Conservation (phyloP, 768 basidiomycete species). For the Jaapia argillacea region DNA sequence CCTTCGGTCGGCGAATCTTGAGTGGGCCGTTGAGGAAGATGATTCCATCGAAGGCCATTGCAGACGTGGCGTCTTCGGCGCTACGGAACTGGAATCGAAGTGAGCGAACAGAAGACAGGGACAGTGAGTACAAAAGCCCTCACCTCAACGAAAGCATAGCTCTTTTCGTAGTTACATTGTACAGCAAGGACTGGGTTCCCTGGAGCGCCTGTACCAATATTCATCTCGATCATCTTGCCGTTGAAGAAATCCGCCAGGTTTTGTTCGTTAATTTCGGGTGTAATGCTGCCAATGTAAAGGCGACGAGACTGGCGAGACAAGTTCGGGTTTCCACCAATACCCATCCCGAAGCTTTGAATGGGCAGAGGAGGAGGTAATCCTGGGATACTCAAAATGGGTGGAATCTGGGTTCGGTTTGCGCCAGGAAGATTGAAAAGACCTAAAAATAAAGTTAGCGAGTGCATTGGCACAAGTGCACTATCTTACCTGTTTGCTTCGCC, state of each 20-base stretch:
- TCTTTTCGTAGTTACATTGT: conserved; percentile 97
- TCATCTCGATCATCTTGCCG: conserved; percentile 88
- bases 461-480: too few species aligned
- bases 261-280: conserved; percentile 88
- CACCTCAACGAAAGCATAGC: conserved; percentile 98
- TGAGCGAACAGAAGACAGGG: conserved; percentile 4
- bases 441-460: too few species aligned
- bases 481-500: conserved; percentile 92
- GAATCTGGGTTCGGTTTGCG: conserved; percentile 82
- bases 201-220: conserved; percentile 70
- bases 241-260: conserved; percentile 94
- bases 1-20: conserved; percentile 96
- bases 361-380: conserved; percentile 78
- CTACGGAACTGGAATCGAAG: conserved; percentile 72
- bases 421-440: conserved; percentile 96
- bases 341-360: conserved; percentile 80
- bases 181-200: conserved; percentile 90
- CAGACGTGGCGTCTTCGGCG: conserved; percentile 91
- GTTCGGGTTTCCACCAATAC: conserved; percentile 80
- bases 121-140: too few species aligned
- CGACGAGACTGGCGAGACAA: conserved; percentile 88
- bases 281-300: conserved; percentile 95
- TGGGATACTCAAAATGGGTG: conserved; percentile 71
- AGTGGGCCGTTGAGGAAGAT: conserved; percentile 93
- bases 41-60: conserved; percentile 96